Evolutionary conservation across 306 rosid genomes (phyloP), one percentile per base, ranked within the genome.

Genomic region (Quercus robur): DNA sequence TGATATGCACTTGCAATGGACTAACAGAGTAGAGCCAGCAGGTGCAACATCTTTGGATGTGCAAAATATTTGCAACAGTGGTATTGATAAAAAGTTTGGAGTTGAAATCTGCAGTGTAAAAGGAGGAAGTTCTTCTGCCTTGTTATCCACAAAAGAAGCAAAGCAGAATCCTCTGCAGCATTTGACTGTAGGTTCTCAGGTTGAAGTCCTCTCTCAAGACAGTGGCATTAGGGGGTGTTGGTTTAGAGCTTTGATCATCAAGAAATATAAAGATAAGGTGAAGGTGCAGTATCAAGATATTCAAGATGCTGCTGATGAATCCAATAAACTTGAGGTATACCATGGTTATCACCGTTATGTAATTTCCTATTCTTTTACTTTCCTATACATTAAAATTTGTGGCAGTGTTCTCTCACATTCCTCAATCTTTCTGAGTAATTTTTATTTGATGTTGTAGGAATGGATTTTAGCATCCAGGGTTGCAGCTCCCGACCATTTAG

Each of bases 221-320:
- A 91, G 97, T 83, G 97, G 99, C 58, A 87, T 94, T 18, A 88
- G 91, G 84, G 97, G 99, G 25, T 93, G 99, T 55, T 94, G 99
- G 99, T 92, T 88, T 81, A 80, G 90, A 83, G 99, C 97, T 66
- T 81, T 85, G 44, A 61, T 94, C 20, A 78, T 94, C 58, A 94
- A 93, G 90, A 90, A 51, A 71, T 77, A 68, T 75, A 89, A 85
- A 75, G 85, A 87, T 33, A 94, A 89, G 83, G 93, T 94, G 75
- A 94, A 94, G 93, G 91, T 94, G 57, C 94, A 78, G 66, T 94
- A 91, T 81, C 86, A 80, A 2, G 94, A 94, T 86, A 33, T 94
- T 73, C 89, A 80, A 81, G 99, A 94, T 86, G 97, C 92, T 7
- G 86, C 6, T 7, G 92, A 90, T 54, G 97, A 94, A 80, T 63